A percentile compares a stretch with the other conserved stretches of the same genome.
phyloP scores from a whole-genome alignment of 257 asterid species.

The Nicotiana benthamiana region DNA sequence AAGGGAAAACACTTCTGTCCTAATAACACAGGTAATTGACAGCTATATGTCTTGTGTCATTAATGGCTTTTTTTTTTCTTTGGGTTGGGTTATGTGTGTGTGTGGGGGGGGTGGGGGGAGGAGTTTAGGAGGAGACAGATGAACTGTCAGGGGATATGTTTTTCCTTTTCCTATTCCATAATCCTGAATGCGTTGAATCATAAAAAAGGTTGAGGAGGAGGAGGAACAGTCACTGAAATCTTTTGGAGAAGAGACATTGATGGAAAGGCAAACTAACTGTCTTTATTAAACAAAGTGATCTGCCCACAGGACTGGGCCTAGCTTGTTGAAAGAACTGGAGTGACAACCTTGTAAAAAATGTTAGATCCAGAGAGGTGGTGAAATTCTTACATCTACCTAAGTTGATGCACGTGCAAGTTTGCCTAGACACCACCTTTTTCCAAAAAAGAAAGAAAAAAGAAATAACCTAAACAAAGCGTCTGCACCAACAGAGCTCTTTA shows the following conservation, averaged over 20 bases:
- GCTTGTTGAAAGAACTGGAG: neutral
- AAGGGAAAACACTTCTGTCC: neutral
- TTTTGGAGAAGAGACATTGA: neutral
- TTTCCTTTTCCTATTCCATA: neutral
- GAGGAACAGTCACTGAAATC: neutral
- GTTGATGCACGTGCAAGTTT: neutral
- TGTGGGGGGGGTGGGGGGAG: neutral
- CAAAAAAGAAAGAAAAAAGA: neutral
- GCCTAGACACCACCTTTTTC: neutral
- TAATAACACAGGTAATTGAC: neutral
- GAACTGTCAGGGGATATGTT: neutral
- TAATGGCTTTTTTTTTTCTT: neutral
- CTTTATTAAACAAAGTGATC: neutral
- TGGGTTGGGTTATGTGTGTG: no score
- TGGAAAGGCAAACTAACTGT: neutral
- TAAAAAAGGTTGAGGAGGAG: neutral
- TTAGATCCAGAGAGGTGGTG: neutral
- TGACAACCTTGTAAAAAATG: neutral
- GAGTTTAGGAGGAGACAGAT: neutral
- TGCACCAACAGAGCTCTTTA: neutral
- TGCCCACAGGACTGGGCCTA: neutral
- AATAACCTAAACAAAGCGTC: neutral
- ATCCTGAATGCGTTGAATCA: neutral
- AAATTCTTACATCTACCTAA: neutral
- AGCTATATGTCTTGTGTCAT: neutral